Evolutionary conservation across 2,329 filamentous ascomycete species (phyloP).

Genomic region (Lasiodiplodia theobromae): DNA sequence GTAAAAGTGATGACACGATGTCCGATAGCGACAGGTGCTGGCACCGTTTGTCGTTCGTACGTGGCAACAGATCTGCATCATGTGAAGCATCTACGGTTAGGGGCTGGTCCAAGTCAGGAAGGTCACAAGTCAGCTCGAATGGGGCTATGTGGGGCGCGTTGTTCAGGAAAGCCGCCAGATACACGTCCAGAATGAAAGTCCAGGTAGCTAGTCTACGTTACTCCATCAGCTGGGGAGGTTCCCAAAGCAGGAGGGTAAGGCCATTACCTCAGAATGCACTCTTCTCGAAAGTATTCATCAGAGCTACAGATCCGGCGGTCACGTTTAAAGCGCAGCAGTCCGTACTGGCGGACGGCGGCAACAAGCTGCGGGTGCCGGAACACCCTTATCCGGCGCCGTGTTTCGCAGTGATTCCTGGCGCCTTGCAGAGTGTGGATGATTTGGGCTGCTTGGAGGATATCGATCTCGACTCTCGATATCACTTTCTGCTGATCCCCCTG

Average conservation of each 20-base stretch:
- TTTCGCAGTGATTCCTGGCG: background rate
- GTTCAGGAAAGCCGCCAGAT: background rate
- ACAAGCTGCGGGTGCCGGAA: background rate
- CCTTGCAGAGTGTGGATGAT: background rate
- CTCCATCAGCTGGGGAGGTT: background rate
- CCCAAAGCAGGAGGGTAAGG: background rate
- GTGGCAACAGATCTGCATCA: background rate
- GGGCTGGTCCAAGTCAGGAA: background rate
- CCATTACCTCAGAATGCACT: background rate
- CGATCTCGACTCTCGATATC: background rate
- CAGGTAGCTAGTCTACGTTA: background rate
- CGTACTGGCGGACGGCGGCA: background rate
- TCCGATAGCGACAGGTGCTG: background rate
- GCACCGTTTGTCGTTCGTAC: background rate
- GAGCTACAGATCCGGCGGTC: background rate
- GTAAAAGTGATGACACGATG: background rate
- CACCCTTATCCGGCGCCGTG: background rate
- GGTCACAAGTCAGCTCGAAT: background rate
- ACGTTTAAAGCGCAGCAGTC: background rate
- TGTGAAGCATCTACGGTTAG: background rate
- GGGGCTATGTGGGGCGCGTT: background rate
- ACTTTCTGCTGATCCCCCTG: background rate
- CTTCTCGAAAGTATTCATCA: background rate
- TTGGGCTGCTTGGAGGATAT: constrained; percentile 2
- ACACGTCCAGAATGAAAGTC: background rate